These are phyloP conservation scores for Torulaspora delbrueckii DNA, from an alignment of 805 yeast genomes.

Conservation along the genomic window DNA sequence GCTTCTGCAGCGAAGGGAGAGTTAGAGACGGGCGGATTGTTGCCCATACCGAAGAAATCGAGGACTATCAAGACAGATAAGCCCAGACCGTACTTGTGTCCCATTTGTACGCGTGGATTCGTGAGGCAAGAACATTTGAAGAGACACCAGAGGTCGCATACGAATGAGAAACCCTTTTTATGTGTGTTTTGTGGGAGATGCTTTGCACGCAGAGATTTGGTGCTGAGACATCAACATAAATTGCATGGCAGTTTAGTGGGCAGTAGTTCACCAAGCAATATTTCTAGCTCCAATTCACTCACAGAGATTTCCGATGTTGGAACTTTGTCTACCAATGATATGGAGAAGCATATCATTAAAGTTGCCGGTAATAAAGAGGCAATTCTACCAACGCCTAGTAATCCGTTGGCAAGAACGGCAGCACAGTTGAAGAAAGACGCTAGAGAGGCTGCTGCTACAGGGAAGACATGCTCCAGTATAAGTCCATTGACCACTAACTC, in stretches of 20 bases:
- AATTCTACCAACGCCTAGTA: constrained; percentile 33
- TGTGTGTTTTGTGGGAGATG: constrained; percentile 96
- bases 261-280: constrained; percentile 22
- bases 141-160: constrained; percentile 90
- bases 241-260: constrained; percentile 57
- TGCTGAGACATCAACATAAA: constrained; percentile 91
- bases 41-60: constrained; percentile 83
- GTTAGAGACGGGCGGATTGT: constrained; percentile 21
- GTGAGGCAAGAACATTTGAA: constrained; percentile 92
- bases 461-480: neutral
- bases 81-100: constrained; percentile 89
- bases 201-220: constrained; percentile 85
- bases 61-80: constrained; percentile 82
- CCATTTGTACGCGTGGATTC: constrained; percentile 89
- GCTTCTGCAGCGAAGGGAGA: neutral
- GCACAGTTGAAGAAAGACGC: constrained; percentile 33
- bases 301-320: constrained; percentile 7
- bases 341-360: constrained; percentile 36
- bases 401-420: constrained; percentile 29
- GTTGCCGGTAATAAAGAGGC: constrained; percentile 39
- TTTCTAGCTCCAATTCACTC: constrained; percentile 7
- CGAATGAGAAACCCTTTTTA: constrained; percentile 93
- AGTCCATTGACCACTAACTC: neutral
- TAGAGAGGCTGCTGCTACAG: constrained; percentile 15
- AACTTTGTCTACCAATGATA: constrained; percentile 15